These are phyloP conservation scores for Trichoderma lentiforme DNA, from an alignment of 2,329 filamentous ascomycete species.

Conservation along the genomic window DNA sequence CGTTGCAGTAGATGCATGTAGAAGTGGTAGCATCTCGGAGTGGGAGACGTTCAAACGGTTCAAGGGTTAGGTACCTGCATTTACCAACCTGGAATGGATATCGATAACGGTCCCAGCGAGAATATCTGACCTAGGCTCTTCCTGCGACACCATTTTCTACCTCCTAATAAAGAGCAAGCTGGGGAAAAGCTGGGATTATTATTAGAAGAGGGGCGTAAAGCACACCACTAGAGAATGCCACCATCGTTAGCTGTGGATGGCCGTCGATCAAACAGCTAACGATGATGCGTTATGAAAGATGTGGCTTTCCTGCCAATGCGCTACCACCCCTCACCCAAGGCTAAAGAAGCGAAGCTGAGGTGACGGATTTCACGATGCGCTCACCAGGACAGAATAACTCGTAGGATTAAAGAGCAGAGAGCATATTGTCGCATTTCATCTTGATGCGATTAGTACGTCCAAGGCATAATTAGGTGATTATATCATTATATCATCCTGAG, in stretches of 20 bases:
- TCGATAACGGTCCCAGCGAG: background rate
- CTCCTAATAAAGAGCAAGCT: background rate
- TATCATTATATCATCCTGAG: background rate
- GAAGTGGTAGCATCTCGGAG: background rate
- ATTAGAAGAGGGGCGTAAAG: background rate
- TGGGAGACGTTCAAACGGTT: background rate
- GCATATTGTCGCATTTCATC: background rate
- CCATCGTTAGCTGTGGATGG: background rate
- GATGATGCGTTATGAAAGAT: background rate
- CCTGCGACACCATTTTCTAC: background rate
- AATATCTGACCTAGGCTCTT: background rate
- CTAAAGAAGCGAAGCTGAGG: background rate
- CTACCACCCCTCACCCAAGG: background rate
- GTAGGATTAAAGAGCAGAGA: background rate
- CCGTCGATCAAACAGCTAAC: background rate
- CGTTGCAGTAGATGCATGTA: background rate
- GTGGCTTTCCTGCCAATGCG: background rate
- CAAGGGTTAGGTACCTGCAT: background rate
- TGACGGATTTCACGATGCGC: background rate
- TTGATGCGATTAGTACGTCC: background rate
- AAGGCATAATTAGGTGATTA: too few species aligned
- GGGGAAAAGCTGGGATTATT: background rate
- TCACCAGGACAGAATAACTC: background rate
- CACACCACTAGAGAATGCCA: background rate
- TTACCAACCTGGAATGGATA: background rate